Evolutionary conservation across 306 rosid genomes (phyloP), one percentile per base, ranked within the genome.

Genomic region (Rubus parviflorus): DNA sequence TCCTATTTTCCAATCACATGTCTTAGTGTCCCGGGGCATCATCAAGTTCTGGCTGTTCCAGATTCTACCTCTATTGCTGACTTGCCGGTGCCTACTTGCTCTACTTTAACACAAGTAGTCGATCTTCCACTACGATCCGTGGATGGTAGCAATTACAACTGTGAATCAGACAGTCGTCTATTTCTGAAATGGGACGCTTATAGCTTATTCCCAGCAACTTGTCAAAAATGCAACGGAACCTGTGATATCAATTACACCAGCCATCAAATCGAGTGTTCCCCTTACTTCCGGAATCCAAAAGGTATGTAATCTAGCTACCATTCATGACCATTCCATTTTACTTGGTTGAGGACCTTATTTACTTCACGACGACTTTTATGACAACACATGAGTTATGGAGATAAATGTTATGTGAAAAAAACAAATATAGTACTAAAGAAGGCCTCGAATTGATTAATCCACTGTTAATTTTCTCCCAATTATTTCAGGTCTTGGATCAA

Each of bases 61-160:
- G 15, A 65, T 1, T 3, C 8, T 40, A 3, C 66, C 20, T 53
- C 76, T 54, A 2, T 11, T 0, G 0, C 0, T 37, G 63, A 51
- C 16, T 37, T 71, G 47, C 75, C n/a, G n/a, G n/a, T 49, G 17
- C 5, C 11, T 51, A n/a, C 15, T 12, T 72, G 76, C 17, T 2
- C 38, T 30, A 54, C 38, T n/a, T 12, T 22, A 0, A 7, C 0
- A 30, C 0, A 8, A 35, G n/a, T n/a, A n/a, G 19, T 54, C 7
- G 0, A 3, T 7, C 76, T 72, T 72, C 76, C 51, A 23, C 13
- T 38, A 54, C 37, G 38, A 38, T 37, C 20, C 0, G 52, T 38
- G 37, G 5, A 0, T 51, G 6, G 0, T 9, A 6, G 2, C 19
- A 5, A 3, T 0, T 2, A 60, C 66, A 0, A 11, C 0, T 53